Conservation (phyloP, 2,329 filamentous ascomycete genomes). For the Ascocoryne sarcoides region DNA sequence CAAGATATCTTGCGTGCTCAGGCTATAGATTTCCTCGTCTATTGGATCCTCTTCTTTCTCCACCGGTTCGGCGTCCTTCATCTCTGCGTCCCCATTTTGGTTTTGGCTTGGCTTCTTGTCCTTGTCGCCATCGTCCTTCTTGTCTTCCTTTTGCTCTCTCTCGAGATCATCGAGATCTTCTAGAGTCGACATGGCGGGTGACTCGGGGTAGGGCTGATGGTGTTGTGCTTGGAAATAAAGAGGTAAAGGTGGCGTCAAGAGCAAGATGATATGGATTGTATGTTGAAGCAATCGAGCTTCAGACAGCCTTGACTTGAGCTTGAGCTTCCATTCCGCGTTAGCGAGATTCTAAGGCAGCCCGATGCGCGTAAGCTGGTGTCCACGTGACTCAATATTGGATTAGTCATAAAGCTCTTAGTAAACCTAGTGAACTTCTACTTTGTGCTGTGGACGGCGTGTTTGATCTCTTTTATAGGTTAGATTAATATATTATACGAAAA, state of each 20-base stretch:
- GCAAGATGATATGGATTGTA: slow-evolving; percentile 9
- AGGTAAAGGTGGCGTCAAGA: slow-evolving; percentile 1
- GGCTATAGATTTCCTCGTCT: slow-evolving; percentile 85
- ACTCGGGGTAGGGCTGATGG: neutral
- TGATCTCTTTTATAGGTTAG: too few species aligned
- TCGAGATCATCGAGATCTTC: slow-evolving; percentile 72
- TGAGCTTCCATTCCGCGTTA: slow-evolving; percentile 8
- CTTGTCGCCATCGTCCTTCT: slow-evolving; percentile 47
- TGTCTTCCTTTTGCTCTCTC: slow-evolving; percentile 57
- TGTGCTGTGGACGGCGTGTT: too few species aligned
- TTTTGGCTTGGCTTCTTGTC: slow-evolving; percentile 48
- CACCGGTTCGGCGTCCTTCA: slow-evolving; percentile 72
- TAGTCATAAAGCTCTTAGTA: too few species aligned
- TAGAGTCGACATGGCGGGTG: slow-evolving; percentile 57
- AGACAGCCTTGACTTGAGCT: too few species aligned
- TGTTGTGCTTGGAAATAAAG: slow-evolving; percentile 1
- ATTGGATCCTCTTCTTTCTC: slow-evolving; percentile 71
- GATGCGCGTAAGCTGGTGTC: neutral
- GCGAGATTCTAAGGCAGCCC: slow-evolving; percentile 3
- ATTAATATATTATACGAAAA: too few species aligned
- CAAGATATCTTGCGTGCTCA: slow-evolving; percentile 90
- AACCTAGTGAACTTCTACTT: too few species aligned
- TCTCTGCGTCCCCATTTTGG: slow-evolving; percentile 71
- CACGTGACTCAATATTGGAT: too few species aligned
- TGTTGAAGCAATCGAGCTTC: slow-evolving; percentile 7